Conservation (phyloP, 2,329 filamentous ascomycete species). For the Aspergillus niger region DNA sequence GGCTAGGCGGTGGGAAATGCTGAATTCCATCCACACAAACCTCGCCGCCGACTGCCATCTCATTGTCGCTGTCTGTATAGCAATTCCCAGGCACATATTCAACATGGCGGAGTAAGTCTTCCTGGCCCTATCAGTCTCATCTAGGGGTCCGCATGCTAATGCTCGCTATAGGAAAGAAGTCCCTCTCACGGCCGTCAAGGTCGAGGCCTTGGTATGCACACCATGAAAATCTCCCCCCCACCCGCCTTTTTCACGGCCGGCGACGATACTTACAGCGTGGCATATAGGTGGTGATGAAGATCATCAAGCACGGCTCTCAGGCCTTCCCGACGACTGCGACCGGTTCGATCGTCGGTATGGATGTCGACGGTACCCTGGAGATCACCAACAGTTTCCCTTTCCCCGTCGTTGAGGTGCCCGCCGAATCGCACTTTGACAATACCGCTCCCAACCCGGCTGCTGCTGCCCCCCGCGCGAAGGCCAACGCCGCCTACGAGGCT, state of each 20-base stretch:
- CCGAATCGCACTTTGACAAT: conserved; percentile 71
- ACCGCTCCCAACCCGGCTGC: conserved; percentile 73
- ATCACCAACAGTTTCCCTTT: conserved; percentile 96
- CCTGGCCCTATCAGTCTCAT: background rate
- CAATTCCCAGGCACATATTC: conserved; percentile 24
- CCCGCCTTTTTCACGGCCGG: conserved; percentile 20
- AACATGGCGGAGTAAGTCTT: conserved; percentile 37
- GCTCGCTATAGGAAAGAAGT: conserved; percentile 59
- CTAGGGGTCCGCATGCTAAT: conserved; percentile 19
- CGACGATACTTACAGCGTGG: conserved; percentile 28
- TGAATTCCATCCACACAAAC: conserved; percentile 39
- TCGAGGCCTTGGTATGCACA: conserved; percentile 82
- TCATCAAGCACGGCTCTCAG: conserved; percentile 91
- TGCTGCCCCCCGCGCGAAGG: conserved; percentile 87
- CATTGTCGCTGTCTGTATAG: conserved; percentile 21
- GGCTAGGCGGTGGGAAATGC: conserved; percentile 31
- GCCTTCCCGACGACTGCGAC: conserved; percentile 87
- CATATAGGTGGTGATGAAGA: conserved; percentile 87
- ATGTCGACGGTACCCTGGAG: conserved; percentile 76
- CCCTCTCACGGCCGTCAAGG: conserved; percentile 83
- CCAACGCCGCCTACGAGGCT: conserved; percentile 82
- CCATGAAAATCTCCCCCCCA: conserved; percentile 34
- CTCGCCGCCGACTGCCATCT: conserved; percentile 20
- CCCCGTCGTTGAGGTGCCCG: conserved; percentile 73
- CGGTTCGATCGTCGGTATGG: conserved; percentile 91